Evolutionary conservation across 2,329 filamentous ascomycete species (phyloP), one percentile per base, ranked within the genome.

Genomic region (Paraphaeosphaeria sporulosa): DNA sequence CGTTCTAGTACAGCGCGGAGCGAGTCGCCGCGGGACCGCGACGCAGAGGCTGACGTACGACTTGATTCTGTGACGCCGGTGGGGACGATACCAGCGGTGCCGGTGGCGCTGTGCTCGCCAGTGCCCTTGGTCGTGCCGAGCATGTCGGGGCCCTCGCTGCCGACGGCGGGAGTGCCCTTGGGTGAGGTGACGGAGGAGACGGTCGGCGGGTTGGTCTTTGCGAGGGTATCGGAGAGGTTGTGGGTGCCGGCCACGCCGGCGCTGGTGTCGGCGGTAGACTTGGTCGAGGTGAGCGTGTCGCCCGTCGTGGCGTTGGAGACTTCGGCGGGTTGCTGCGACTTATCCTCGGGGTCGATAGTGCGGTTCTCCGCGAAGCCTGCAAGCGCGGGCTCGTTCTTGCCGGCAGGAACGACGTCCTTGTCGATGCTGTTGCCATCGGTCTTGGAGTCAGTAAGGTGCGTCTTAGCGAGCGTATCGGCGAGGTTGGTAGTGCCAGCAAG

Each of bases 31-130:
- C 63, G 54, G 57, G 64, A 67, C 32, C 63, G 58, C 66, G 74
- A 79, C 64, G 46, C 62, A 42, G 57, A 79, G 64, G 46, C 62
- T 23, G 57, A 75, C 79, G 70, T 76, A 89, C 89, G 84, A 65
- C 90, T 87, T 62, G 89, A 89, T 74, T 92, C 63, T 48, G 56
- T 61, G 48, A 59, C 89, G 0, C 89, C 89, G 42, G 92, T 88
- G 17, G 87, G 86, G 36, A 80, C 77, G 30, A 90, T 73, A 0
- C 89, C 89, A 68, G 59, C 71, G 66, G 52, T 74, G 65, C 47
- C 69, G 68, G 25, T 13, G 66, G 49, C 69, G 69, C 25, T 13
- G 12, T 44, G 27, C 12, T 40, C 48, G 15, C 13, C 47, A 17
- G 47, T 44, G 8, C 42, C 42, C n/a, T 44, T 44, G 6, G 47